Conservation (phyloP, 164 flowering plant species). For the Akebia trifoliata region DNA sequence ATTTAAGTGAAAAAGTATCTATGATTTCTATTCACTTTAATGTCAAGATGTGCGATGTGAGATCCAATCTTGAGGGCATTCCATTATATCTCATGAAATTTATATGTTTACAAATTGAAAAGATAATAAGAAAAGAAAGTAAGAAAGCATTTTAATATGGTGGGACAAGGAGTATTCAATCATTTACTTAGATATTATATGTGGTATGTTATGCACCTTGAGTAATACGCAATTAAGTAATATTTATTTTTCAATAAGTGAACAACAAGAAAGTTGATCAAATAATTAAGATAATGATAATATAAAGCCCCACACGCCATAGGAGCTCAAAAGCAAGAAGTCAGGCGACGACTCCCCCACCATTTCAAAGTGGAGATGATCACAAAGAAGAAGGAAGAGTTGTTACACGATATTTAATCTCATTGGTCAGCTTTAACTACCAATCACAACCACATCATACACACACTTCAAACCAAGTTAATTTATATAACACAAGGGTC, state of each 20-base stretch:
- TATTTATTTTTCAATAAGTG: neutral
- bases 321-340: neutral
- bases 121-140: no score
- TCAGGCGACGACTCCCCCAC: neutral
- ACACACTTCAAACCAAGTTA: neutral
- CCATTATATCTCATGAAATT: no score
- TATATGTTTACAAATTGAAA: no score
- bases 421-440: slow-evolving; percentile 15
- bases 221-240: neutral
- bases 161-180: no score
- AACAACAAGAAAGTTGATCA: no score
- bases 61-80: no score
- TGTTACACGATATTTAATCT: slow-evolving; percentile 11
- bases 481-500: neutral
- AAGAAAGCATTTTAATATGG: no score
- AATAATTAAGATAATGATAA: neutral
- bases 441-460: slow-evolving; percentile 1
- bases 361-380: slow-evolving; percentile 4
- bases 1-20: no score
- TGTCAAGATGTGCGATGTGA: no score
- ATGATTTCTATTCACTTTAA: no score
- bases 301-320: slow-evolving; percentile 3
- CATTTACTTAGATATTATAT: no score
- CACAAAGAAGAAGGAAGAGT: neutral
- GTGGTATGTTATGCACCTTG: no score